Conservation (phyloP, 2,329 filamentous ascomycete species). For the Stagonosporopsis chrysanthemi region DNA sequence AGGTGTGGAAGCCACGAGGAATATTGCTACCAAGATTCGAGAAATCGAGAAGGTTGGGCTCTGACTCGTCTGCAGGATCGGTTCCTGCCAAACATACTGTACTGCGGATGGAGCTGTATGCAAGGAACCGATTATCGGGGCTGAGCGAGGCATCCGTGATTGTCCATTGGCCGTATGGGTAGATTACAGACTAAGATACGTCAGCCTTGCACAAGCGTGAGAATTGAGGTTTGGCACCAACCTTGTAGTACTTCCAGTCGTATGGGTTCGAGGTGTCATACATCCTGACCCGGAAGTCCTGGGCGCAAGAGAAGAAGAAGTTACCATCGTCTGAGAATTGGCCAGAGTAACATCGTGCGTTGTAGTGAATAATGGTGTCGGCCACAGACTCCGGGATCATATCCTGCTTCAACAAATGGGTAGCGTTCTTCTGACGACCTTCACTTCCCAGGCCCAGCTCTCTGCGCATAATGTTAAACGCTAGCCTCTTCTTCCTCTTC, state of each 20-base stretch:
- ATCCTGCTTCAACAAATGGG: slow-evolving; percentile 73
- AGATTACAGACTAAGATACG: slow-evolving; percentile 73
- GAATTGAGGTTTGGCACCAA: slow-evolving; percentile 51
- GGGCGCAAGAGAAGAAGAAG: slow-evolving; percentile 92
- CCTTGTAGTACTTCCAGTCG: slow-evolving; percentile 94
- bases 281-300: slow-evolving; percentile 95
- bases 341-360: slow-evolving; percentile 87
- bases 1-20: slow-evolving; percentile 48
- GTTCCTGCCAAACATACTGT: slow-evolving; percentile 87
- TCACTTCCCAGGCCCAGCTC: slow-evolving; percentile 76
- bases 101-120: slow-evolving; percentile 87
- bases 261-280: slow-evolving; percentile 97
- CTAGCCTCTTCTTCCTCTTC: slow-evolving; percentile 68
- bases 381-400: slow-evolving; percentile 80
- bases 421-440: slow-evolving; percentile 66
- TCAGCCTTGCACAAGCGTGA: slow-evolving; percentile 15
- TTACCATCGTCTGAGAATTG: slow-evolving; percentile 97
- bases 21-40: slow-evolving; percentile 56
- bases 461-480: slow-evolving; percentile 77
- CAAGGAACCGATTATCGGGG: slow-evolving; percentile 89
- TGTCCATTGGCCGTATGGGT: slow-evolving; percentile 91
- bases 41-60: slow-evolving; percentile 82
- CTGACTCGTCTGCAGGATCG: slow-evolving; percentile 79
- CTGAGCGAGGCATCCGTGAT: slow-evolving; percentile 92
- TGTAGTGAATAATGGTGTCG: slow-evolving; percentile 88